Percentiles rank a stretch among this genome's conserved stretches.
phyloP scores from a whole-genome alignment of 2,329 filamentous ascomycete species.

The Claviceps fusiformis region DNA sequence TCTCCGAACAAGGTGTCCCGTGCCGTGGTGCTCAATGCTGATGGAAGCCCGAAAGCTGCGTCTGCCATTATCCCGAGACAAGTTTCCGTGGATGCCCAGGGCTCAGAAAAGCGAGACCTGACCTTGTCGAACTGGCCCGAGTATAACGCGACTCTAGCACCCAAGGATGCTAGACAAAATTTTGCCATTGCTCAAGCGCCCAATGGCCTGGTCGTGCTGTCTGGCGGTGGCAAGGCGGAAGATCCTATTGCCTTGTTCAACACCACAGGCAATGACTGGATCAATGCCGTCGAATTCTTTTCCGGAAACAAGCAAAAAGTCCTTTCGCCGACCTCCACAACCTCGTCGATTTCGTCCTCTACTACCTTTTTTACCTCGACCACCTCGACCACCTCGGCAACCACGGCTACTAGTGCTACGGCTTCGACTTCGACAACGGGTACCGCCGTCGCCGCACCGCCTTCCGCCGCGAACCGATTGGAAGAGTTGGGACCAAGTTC shows the following conservation, averaged over 20 bases:
- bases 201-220: constrained; percentile 58
- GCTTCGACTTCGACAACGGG: constrained; percentile 11
- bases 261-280: constrained; percentile 61
- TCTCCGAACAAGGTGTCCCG: constrained; percentile 65
- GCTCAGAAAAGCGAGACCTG: constrained; percentile 25
- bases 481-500: constrained; percentile 20
- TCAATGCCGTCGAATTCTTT: constrained; percentile 55
- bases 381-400: too few relatives aligned
- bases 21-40: constrained; percentile 49
- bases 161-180: constrained; percentile 45
- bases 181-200: constrained; percentile 59
- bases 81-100: constrained; percentile 14
- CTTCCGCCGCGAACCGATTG: neutral
- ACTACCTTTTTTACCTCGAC: constrained; percentile 9
- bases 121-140: constrained; percentile 55
- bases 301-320: constrained; percentile 29
- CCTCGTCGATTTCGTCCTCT: constrained; percentile 16
- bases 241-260: constrained; percentile 68
- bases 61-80: constrained; percentile 27
- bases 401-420: constrained; percentile 6
- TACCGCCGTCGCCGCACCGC: constrained; percentile 3
- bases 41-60: constrained; percentile 38
- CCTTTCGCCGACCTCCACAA: constrained; percentile 18
- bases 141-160: constrained; percentile 66
- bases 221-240: constrained; percentile 51